Base-by-base conservation (phyloP, 805 yeast genomes). In the Candida anglica region DNA sequence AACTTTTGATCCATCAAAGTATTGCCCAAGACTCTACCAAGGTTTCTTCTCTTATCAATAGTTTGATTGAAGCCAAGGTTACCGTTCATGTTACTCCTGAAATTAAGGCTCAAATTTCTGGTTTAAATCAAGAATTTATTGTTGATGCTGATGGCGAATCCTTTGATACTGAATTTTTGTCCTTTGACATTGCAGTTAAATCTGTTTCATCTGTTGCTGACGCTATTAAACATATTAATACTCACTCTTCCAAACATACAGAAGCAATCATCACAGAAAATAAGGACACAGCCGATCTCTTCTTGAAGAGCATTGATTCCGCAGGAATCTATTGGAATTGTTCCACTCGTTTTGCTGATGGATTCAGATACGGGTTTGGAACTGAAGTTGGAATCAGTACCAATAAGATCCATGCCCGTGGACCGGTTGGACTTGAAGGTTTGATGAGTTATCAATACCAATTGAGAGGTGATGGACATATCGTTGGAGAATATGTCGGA, bases 291-390 rank as follows among this genome's bases (percentile, higher is more conserved):
- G 98, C 98, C 0, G 83, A 86, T 19, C 60, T 58, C 37, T 93
- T 93, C 63, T 59, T 91, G 52, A 78, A 79, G 53, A 93, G 89
- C 15, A 75, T 93, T 29, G 98, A 93, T 58, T 86, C 97, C 2
- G 83, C 98, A 1, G 97, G 97, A 37, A 95, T 93, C 9, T 93
- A 87, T 66, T 91, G 98, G 98, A 93, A 93, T 55, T 91, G 95
- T 32, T 85, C 96, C 15, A 87, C 98, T 6, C 72, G 99, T 53
- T 93, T 93, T 64, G 98, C 99, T 5, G 99, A 93, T 60, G 99
- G 99, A 3, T 93, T 86, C 72, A 76, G 98, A 56, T 93, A 91
- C 53, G 99, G 99, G 0, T 93, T 94, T 56, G 99, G 99, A 34
- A 83, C 99, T 5, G 99, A 93, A 60, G 98, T 93, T 13, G 99